Base-by-base conservation (phyloP, 208 protist genomes). In the Wallacemonas sp. region DNA sequence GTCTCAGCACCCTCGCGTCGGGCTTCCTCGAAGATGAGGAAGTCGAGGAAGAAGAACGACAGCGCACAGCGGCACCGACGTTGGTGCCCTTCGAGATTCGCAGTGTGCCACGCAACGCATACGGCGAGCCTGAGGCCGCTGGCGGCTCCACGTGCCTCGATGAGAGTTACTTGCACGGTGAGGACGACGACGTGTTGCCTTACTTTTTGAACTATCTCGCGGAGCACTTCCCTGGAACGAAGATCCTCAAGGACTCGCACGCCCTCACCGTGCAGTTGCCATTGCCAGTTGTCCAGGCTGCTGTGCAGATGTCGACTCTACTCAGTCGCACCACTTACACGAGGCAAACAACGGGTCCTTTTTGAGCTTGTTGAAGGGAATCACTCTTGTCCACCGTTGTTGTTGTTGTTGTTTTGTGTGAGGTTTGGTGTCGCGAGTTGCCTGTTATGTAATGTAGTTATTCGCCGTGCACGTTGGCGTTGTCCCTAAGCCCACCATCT, bases 161-260 rank as follows among this genome's bases (percentile, higher is more conserved):
- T 32, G 39, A 45, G 33, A 48, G 4, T 22, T 39, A 55, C 60
- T 32, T 69, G 10, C 29, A 67, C 36, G 24, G 57, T 15, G 38
- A 58, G 0, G 62, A 71, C 1, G 83, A 93, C 52, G 55, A 63
- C n/a, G 78, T 91, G 57, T 71, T 94, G 1, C 78, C 79, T 2
- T 81, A 87, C 60, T 87, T 94, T 38, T 59, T 94, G 12, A 68
- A 89, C 30, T 94, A 83, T 44, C 68, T 94, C 24, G 61, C 63
- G 12, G 85, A 94, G 65, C 83, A 86, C 46, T 76, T 90, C 17
- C 57, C 68, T n/a, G 82, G 82, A 17, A 80, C 86, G 13, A 63
- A 59, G 44, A 50, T 94, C 17, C 57, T 72, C 21, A 59, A 77
- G 50, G 88, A 94, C 50, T 45, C 66, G 5, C 88, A 94, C 54